Percentiles rank a stretch among this genome's conserved stretches.
Conservation (phyloP, 2,329 filamentous ascomycete species). For the Neophaeococcomyces mojaviensis region DNA sequence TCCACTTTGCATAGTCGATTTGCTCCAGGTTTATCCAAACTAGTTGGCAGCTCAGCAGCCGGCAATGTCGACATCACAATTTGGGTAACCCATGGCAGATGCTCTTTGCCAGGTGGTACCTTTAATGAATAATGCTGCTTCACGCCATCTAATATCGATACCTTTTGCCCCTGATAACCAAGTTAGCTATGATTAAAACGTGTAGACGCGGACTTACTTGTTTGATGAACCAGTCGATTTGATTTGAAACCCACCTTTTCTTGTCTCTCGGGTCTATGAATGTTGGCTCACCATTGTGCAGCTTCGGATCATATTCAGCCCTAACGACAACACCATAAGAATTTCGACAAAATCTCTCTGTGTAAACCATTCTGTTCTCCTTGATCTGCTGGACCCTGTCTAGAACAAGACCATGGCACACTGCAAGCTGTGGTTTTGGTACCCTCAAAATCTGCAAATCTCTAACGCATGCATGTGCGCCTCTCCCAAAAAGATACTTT, state of each 20-base stretch:
- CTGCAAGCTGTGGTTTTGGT: conserved; percentile 16
- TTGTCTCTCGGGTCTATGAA: conserved; percentile 14
- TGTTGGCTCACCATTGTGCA: conserved; percentile 13
- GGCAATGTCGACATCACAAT: conserved; percentile 16
- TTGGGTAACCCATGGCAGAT: conserved; percentile 14
- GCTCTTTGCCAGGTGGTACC: conserved; percentile 14
- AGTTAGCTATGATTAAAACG: neutral
- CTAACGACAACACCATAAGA: conserved; percentile 20
- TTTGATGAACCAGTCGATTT: conserved; percentile 22
- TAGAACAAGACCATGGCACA: conserved; percentile 19
- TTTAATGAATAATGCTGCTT: conserved; percentile 19
- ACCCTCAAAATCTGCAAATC: conserved; percentile 13
- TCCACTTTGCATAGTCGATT: conserved; percentile 13
- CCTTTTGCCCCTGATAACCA: conserved; percentile 1
- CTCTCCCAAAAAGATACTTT: conserved; percentile 11
- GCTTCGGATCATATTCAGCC: conserved; percentile 13
- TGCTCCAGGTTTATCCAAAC: conserved; percentile 13
- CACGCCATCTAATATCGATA: conserved; percentile 14
- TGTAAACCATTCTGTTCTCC: conserved; percentile 12
- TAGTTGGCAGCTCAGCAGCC: conserved; percentile 11
- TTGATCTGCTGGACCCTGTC: conserved; percentile 18
- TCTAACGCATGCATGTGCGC: conserved; percentile 5
- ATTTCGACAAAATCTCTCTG: conserved; percentile 16
- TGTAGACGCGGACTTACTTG: conserved; percentile 3
- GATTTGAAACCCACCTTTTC: conserved; percentile 14